A percentile compares a stretch with the other conserved stretches of the same genome.
Conservation (phyloP, 306 rosid genomes). For the Dryas octopetala region DNA sequence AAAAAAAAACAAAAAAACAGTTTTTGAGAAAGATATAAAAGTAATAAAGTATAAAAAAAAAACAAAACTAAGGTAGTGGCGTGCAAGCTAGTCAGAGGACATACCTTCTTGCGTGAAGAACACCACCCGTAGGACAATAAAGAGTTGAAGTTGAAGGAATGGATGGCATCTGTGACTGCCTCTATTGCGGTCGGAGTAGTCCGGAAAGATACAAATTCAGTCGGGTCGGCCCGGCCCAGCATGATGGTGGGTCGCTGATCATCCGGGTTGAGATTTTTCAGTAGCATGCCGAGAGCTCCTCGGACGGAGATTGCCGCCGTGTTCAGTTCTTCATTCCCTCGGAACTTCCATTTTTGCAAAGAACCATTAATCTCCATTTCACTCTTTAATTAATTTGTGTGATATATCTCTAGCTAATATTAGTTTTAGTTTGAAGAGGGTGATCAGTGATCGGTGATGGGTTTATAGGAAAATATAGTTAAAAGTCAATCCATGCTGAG, state of each 20-base stretch:
- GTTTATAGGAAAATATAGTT: no score
- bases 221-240: slow-evolving; percentile 56
- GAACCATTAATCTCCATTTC: slow-evolving; percentile 36
- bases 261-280: slow-evolving; percentile 17
- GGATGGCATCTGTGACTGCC: slow-evolving; percentile 34
- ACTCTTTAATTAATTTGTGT: no score
- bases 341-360: slow-evolving; percentile 46
- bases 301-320: slow-evolving; percentile 45
- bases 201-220: slow-evolving; percentile 31
- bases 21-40: no score
- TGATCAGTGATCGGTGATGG: no score
- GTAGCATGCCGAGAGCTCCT: slow-evolving; percentile 32
- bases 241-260: slow-evolving; percentile 33
- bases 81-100: no score
- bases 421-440: no score
- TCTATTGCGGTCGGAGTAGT: slow-evolving; percentile 33
- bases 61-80: neutral
- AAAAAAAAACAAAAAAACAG: no score
- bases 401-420: no score
- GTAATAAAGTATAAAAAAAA: neutral
- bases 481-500: no score
- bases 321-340: slow-evolving; percentile 40
- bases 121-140: slow-evolving; percentile 44
- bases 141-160: slow-evolving; percentile 45
- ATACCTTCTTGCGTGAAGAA: slow-evolving; percentile 44